These are phyloP conservation scores for Mycena alexandri DNA, from an alignment of 768 basidiomycete genomes.

Conservation along the genomic window DNA sequence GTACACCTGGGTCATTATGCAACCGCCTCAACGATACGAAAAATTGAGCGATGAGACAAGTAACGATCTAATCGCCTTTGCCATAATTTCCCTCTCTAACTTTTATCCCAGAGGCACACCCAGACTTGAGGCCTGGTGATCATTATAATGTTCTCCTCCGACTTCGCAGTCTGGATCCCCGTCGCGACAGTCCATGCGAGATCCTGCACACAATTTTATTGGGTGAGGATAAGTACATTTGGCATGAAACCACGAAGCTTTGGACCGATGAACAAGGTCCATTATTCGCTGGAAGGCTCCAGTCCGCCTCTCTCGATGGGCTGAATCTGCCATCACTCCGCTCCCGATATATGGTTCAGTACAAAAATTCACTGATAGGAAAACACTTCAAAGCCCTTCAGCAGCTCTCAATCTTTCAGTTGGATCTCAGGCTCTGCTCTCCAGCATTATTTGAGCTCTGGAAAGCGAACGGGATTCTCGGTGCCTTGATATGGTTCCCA, in stretches of 20 bases:
- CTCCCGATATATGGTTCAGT: conserved; percentile 48
- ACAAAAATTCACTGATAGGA: conserved; percentile 50
- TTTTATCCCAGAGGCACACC: no score
- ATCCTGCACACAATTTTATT: conserved; percentile 41
- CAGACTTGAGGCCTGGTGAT: conserved; percentile 5
- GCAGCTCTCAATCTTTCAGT: conserved; percentile 48
- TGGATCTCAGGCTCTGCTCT: conserved; percentile 35
- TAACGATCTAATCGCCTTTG: no score
- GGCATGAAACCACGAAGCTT: conserved; percentile 42
- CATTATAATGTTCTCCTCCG: conserved; percentile 14
- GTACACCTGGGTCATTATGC: no score
- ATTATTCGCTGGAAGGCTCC: conserved; percentile 43
- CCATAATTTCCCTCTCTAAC: no score
- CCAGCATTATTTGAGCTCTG: conserved; percentile 42
- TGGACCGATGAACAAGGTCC: conserved; percentile 42
- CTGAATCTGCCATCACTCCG: conserved; percentile 43
- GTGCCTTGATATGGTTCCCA: conserved; percentile 47
- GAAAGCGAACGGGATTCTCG: conserved; percentile 28
- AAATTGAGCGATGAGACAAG: no score
- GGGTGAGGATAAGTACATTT: conserved; percentile 47
- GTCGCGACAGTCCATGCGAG: conserved; percentile 12
- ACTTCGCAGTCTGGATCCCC: conserved; percentile 8
- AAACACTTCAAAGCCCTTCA: conserved; percentile 51
- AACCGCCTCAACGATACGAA: no score
- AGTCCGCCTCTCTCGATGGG: conserved; percentile 43